These are phyloP conservation scores for Starmerella gropengiesseri DNA, from an alignment of 805 yeast genomes.

Conservation along the genomic window DNA sequence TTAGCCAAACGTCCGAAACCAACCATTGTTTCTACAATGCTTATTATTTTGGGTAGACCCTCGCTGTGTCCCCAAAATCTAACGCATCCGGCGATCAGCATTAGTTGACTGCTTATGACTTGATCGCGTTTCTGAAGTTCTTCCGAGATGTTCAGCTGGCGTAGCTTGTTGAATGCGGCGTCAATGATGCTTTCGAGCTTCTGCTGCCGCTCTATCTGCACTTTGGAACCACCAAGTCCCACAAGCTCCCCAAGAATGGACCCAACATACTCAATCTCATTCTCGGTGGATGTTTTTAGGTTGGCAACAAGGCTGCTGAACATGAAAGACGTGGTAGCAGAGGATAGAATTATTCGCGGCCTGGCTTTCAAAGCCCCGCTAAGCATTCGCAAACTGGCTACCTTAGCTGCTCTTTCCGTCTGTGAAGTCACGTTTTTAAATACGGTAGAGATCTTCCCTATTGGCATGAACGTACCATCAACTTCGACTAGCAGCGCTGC, in stretches of 20 bases:
- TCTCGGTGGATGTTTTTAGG: conserved; percentile 6
- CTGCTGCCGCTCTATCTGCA: conserved; percentile 1
- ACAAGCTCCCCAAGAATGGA: conserved; percentile 14
- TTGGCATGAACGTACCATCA: conserved; percentile 13
- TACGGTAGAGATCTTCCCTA: neutral
- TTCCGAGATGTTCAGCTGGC: neutral
- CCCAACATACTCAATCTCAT: conserved; percentile 1
- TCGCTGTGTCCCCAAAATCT: neutral
- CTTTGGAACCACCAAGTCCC: neutral
- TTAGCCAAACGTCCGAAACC: neutral
- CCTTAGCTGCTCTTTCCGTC: neutral
- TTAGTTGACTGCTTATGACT: neutral
- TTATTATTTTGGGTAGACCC: neutral
- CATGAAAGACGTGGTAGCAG: conserved; percentile 2
- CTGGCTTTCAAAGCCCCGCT: conserved; percentile 9
- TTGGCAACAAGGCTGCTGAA: neutral
- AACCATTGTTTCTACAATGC: neutral
- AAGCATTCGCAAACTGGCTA: conserved; percentile 6
- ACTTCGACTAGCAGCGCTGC: conserved; percentile 7
- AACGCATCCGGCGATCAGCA: conserved; percentile 1
- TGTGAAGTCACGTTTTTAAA: neutral
- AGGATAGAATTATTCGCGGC: conserved; percentile 12
- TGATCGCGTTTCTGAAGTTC: neutral
- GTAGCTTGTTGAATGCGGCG: neutral
- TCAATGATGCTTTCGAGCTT: neutral